A percentile compares a stretch with the other conserved stretches of the same genome.
Conservation (phyloP, 2,329 filamentous ascomycete species). For the Drechslera avenae region DNA sequence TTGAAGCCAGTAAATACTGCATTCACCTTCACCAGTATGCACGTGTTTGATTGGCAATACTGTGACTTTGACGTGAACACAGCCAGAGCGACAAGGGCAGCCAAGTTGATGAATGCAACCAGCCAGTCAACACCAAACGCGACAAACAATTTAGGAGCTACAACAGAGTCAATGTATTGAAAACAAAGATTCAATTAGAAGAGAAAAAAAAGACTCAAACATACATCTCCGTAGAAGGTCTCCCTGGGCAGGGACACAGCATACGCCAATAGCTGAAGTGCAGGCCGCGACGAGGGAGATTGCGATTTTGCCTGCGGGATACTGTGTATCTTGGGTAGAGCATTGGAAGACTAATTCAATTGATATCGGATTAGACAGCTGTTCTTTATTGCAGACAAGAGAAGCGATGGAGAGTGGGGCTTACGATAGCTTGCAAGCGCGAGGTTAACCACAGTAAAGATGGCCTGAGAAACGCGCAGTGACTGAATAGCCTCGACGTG, state of each 20-base stretch:
- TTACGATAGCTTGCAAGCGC: not conserved
- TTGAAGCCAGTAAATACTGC: not conserved
- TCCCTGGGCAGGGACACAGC: not conserved
- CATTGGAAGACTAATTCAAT: too few relatives aligned
- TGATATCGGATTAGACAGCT: too few relatives aligned
- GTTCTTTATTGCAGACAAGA: too few relatives aligned
- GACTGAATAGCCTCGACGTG: not conserved
- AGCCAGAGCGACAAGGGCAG: not conserved
- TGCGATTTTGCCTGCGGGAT: not conserved
- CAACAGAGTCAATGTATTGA: not conserved
- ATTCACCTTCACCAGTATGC: not conserved
- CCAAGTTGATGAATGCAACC: not conserved
- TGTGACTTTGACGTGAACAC: not conserved
- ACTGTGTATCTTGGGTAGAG: too few relatives aligned
- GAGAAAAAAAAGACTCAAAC: not conserved
- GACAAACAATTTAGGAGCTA: not conserved
- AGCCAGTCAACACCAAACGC: not conserved
- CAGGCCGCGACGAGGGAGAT: not conserved
- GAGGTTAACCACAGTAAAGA: not conserved
- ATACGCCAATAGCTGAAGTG: not conserved
- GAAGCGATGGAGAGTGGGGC: not conserved
- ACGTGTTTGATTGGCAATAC: not conserved
- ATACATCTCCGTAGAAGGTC: not conserved
- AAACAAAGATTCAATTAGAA: too few relatives aligned
- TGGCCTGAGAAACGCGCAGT: not conserved